Base-by-base conservation (phyloP, 83 land plant species). In the Diphasiastrum complanatum region DNA sequence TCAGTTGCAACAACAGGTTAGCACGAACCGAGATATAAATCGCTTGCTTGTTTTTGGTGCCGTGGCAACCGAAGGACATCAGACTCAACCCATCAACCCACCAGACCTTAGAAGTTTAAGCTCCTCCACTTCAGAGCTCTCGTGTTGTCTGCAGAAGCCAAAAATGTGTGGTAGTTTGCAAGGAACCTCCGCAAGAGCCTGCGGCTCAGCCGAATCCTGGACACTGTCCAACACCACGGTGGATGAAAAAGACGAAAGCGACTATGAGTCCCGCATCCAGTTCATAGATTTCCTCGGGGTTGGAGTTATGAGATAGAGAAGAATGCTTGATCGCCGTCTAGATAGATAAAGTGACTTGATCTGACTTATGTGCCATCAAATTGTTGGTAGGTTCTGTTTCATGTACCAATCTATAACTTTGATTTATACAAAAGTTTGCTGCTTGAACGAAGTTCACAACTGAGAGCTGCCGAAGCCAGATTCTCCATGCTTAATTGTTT, bases 151-250 rank as follows among this genome's bases (percentile, higher is more conserved):
- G n/a, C n/a, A n/a, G n/a, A n/a, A n/a, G n/a, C n/a, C n/a, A n/a
- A 18, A 41, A 41, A 41, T 14, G 12, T 18, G 0, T 18, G 12
- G n/a, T 41, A 18, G 12, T 41, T 41, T 41, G 12, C 12, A 41
- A 14, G 12, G n/a, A 14, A 18, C n/a, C 45, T 41, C 12, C 18
- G 0, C 45, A 14, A 41, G 45, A 41, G 45, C 45, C 18, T 41
- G 45, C 45, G n/a, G 45, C 12, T 41, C 45, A 18, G 45, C 45
- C 45, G 45, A 41, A 41, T 41, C 45, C n/a, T 41, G 45, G 45
- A 18, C 45, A 41, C 18, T 41, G 12, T 41, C 45, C 18, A 18
- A 18, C 45, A 14, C 45, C 18, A 41, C 45, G 0, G 45, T 41
- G 12, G 45, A 41, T 41, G n/a, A 41, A 1, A 41, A 14, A 14